These are phyloP conservation scores for Eucalyptus brandiana DNA, from an alignment of 345 rosid genomes.

Conservation along the genomic window DNA sequence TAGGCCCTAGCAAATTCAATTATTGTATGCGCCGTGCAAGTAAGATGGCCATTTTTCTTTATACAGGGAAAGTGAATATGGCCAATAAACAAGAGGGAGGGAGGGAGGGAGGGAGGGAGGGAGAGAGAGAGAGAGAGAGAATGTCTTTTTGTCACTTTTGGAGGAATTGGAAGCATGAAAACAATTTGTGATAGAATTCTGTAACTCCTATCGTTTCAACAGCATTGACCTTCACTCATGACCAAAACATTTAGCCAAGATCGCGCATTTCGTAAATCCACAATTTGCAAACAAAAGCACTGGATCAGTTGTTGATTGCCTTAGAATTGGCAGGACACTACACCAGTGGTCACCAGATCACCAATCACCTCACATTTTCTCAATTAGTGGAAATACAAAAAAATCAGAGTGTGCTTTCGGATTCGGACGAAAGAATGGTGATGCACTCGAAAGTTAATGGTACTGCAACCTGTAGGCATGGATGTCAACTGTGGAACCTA, in stretches of 20 bases:
- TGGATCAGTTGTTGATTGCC: not conserved
- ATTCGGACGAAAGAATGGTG: not conserved
- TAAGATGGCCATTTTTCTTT: not conserved
- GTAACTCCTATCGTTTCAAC: not conserved
- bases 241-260: not conserved
- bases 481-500: slow-evolving; percentile 82
- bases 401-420: not conserved
- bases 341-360: not conserved
- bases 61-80: not conserved
- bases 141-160: not conserved
- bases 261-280: not conserved
- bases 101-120: too few relatives aligned
- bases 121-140: too few relatives aligned
- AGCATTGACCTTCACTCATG: not conserved
- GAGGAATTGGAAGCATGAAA: not conserved
- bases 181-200: not conserved
- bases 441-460: not conserved
- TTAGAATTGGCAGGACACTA: not conserved
- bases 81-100: not conserved
- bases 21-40: not conserved
- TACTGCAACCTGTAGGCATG: slow-evolving; percentile 45
- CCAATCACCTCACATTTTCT: not conserved
- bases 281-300: not conserved
- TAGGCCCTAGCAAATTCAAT: not conserved
- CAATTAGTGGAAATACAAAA: not conserved